Conservation (phyloP, 1,139 yeast species). For the Blastobotrys niveus region DNA sequence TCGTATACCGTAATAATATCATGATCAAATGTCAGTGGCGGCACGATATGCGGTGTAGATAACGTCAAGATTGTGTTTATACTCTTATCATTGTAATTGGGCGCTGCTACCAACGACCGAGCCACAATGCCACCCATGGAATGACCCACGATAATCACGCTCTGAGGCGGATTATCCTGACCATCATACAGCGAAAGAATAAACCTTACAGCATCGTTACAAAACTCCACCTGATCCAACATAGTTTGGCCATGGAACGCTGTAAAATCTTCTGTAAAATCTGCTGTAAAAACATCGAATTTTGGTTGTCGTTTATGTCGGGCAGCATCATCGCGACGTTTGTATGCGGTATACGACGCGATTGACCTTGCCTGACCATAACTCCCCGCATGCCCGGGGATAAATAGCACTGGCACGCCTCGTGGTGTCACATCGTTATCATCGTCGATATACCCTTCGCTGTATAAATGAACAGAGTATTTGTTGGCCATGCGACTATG, state of each 20-base stretch:
- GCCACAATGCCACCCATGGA: slow-evolving; percentile 98
- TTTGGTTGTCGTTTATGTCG: slow-evolving; percentile 14
- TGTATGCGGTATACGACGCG: slow-evolving; percentile 57
- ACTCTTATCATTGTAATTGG: slow-evolving; percentile 65
- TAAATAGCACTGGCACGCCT: slow-evolving; percentile 85
- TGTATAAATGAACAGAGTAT: slow-evolving; percentile 72
- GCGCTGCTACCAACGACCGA: slow-evolving; percentile 69
- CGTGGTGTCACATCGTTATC: slow-evolving; percentile 37
- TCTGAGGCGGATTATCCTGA: slow-evolving; percentile 42
- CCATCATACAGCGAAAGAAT: slow-evolving; percentile 58
- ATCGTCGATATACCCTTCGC: slow-evolving; percentile 46
- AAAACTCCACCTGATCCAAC: slow-evolving; percentile 88
- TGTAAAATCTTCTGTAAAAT: slow-evolving; percentile 91
- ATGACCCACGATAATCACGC: slow-evolving; percentile 82
- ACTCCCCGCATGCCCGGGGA: slow-evolving; percentile 98
- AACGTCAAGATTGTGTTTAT: slow-evolving; percentile 81
- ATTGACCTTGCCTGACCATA: slow-evolving; percentile 83
- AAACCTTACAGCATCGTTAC: slow-evolving; percentile 78
- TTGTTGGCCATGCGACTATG: slow-evolving; percentile 73
- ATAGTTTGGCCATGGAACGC: slow-evolving; percentile 94
- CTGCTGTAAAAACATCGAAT: slow-evolving; percentile 65
- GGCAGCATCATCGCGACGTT: slow-evolving; percentile 5
- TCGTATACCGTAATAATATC: slow-evolving; percentile 72
- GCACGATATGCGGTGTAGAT: slow-evolving; percentile 88
- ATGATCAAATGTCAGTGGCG: slow-evolving; percentile 95